Evolutionary conservation across 768 basidiomycete genomes (phyloP), one percentile per base, ranked within the genome.

Genomic region (Clavulina sp.): DNA sequence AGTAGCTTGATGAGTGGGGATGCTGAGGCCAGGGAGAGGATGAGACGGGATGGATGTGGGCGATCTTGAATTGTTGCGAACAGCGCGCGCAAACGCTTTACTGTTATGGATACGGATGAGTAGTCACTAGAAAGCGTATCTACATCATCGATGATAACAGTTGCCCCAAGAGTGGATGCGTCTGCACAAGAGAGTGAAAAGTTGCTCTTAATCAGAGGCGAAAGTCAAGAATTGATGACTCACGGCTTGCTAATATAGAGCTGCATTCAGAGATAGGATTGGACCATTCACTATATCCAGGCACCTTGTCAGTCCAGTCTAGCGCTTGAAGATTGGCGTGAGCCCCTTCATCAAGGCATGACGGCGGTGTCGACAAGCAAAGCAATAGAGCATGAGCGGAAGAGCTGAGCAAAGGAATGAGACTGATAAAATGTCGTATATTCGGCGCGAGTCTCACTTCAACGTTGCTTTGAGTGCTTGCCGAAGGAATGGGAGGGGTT

Each of bases 81-180:
- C 21, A 84, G 58, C 7, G 69, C 64, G 28, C 61, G 68, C 29
- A 87, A 67, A 52, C 76, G 70, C 31, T 63, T 68, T 57, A 75
- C 77, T 1, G 76, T 68, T 56, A 70, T 68, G 4, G 80, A 63
- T 23, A 69, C 52, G 9, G 81, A 78, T 7, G 68, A 71, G 23
- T 75, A 60, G 59, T 86, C 81, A 6, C 73, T 67, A 3, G 70
- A 60, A 23, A 88, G 63, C 3, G 76, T 80, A 57, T 85, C 80
- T 18, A 78, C 63, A 19, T 83, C 83, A 62, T 89, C 87, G 32
- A 89, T 69, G 49, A 82, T 62, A 23, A 85, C 72, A 55, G 70
- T 73, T n/a, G n/a, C n/a, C n/a, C n/a, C n/a, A 28, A 83, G 53
- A n/a, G 78, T 68, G 29, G 71, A 69, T 29, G 68, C 36, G 29